Conservation (phyloP, 2,329 filamentous ascomycete species). For the Cryphonectria carpinicola region DNA sequence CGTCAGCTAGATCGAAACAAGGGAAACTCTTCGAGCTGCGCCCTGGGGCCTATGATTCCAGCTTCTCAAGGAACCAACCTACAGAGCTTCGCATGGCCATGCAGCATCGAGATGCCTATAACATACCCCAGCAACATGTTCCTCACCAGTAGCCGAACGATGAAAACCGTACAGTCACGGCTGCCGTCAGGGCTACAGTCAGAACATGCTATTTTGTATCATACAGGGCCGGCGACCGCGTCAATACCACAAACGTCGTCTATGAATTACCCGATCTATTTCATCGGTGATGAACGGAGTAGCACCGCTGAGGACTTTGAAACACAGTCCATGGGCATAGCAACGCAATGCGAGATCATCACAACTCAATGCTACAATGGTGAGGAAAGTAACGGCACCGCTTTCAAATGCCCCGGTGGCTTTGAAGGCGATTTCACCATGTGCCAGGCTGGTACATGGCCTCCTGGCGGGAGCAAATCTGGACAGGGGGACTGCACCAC, state of each 20-base stretch:
- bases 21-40: neutral
- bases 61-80: neutral
- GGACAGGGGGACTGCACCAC: neutral
- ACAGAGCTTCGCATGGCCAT: neutral
- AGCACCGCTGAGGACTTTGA: neutral
- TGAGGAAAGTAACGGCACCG: neutral
- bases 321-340: neutral
- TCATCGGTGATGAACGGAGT: conserved; percentile 5
- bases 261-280: neutral
- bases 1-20: neutral
- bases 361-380: neutral
- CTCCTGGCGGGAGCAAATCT: neutral
- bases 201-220: neutral
- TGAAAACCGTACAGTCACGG: neutral
- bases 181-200: neutral
- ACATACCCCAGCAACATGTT: neutral
- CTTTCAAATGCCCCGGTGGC: conserved; percentile 7
- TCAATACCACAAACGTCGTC: neutral
- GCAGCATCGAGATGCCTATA: neutral
- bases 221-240: neutral
- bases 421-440: conserved; percentile 8
- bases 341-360: conserved; percentile 5
- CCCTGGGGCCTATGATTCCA: neutral
- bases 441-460: neutral
- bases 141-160: neutral